These are phyloP conservation scores for Hylodesmum podocarpum DNA, from an alignment of 306 rosid genomes.

Conservation along the genomic window DNA sequence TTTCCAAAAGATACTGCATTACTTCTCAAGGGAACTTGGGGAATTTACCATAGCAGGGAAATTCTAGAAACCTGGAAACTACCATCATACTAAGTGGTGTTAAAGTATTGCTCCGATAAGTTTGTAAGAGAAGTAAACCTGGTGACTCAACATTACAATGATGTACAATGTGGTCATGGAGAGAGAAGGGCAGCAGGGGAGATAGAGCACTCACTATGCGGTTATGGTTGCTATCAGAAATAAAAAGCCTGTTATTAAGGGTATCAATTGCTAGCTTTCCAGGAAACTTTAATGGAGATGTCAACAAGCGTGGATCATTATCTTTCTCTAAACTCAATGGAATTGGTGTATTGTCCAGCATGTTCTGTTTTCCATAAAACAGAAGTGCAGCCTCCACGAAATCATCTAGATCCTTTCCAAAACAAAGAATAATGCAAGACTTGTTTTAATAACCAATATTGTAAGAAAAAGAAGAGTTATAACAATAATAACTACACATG, in stretches of 20 bases:
- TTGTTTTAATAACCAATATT: constrained; percentile 19
- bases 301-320: constrained; percentile 77
- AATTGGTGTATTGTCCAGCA: constrained; percentile 65
- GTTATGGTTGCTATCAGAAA: constrained; percentile 95
- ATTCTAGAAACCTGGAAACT: neutral
- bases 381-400: constrained; percentile 92
- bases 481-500: constrained; percentile 14
- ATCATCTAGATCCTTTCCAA: constrained; percentile 83
- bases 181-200: constrained; percentile 6
- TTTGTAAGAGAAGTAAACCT: constrained; percentile 17
- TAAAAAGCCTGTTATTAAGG: constrained; percentile 90
- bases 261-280: constrained; percentile 90
- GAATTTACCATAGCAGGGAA: neutral
- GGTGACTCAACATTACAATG: neutral
- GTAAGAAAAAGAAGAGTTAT: neutral
- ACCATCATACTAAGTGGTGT: neutral
- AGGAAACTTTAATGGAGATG: constrained; percentile 95
- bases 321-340: constrained; percentile 78
- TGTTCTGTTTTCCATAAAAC: constrained; percentile 73
- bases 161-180: neutral
- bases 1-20: neutral
- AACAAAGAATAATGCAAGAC: neutral
- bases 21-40: neutral
- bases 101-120: neutral
- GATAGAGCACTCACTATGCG: constrained; percentile 70